Evolutionary conservation across 192 early-diverging fungal species (phyloP).

Genomic region (Phycomyces blakesleeanus): DNA sequence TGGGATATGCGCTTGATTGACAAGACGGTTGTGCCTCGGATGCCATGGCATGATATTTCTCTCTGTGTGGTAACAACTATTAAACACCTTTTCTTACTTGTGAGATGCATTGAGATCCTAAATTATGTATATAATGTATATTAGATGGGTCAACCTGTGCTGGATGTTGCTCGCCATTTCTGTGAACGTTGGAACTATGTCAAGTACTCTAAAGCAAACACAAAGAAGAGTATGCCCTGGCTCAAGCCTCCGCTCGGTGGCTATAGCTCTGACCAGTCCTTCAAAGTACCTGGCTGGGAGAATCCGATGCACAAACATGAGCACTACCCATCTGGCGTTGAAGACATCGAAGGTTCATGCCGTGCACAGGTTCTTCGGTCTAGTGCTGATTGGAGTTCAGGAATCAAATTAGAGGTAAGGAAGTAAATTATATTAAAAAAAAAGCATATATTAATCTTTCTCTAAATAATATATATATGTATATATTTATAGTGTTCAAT

Average conservation of each 20-base stretch:
- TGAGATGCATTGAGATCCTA: neutral
- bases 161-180: slow-evolving; percentile 81
- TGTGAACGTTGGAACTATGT: slow-evolving; percentile 87
- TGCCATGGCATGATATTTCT: slow-evolving; percentile 91
- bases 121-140: neutral
- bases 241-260: slow-evolving; percentile 52
- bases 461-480: too few species aligned
- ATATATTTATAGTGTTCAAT: slow-evolving; percentile 71
- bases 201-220: slow-evolving; percentile 63
- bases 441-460: too few species aligned
- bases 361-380: slow-evolving; percentile 66
- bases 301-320: slow-evolving; percentile 41
- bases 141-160: slow-evolving; percentile 68
- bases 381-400: slow-evolving; percentile 65
- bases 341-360: slow-evolving; percentile 47
- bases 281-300: slow-evolving; percentile 38
- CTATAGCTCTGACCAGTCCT: slow-evolving; percentile 17
- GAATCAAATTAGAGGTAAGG: slow-evolving; percentile 53
- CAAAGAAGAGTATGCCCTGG: slow-evolving; percentile 53
- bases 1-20: slow-evolving; percentile 48
- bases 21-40: slow-evolving; percentile 51
- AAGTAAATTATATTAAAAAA: neutral
- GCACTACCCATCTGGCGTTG: slow-evolving; percentile 43
- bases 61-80: slow-evolving; percentile 59
- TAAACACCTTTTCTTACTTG: slow-evolving; percentile 8